Evolutionary conservation across 768 basidiomycete genomes (phyloP).

Genomic region (Gloeostereum incarnatum): DNA sequence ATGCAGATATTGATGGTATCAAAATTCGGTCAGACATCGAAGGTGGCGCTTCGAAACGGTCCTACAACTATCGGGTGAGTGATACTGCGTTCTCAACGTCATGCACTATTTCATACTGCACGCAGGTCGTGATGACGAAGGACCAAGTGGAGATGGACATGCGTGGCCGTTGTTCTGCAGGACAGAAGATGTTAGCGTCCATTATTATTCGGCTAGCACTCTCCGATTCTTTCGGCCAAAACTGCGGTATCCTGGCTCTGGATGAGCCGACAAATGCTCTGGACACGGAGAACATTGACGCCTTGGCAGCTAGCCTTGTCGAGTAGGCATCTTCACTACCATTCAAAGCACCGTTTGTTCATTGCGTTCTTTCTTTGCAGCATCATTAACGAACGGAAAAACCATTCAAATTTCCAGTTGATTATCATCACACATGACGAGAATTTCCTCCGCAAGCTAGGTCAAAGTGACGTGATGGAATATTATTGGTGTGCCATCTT

Average conservation of each 20-base stretch:
- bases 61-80: slow-evolving; percentile 93
- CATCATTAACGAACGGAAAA: slow-evolving; percentile 89
- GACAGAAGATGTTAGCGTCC: slow-evolving; percentile 97
- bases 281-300: slow-evolving; percentile 93
- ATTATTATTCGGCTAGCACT: slow-evolving; percentile 97
- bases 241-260: slow-evolving; percentile 94
- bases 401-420: slow-evolving; percentile 89
- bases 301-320: slow-evolving; percentile 82
- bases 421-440: slow-evolving; percentile 98
- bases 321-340: slow-evolving; percentile 51
- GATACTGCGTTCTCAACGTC: slow-evolving; percentile 2
- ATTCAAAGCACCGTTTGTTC: slow-evolving; percentile 1
- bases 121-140: slow-evolving; percentile 96
- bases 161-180: slow-evolving; percentile 96
- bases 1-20: slow-evolving; percentile 92
- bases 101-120: slow-evolving; percentile 5
- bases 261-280: slow-evolving; percentile 98
- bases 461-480: slow-evolving; percentile 88
- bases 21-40: slow-evolving; percentile 92
- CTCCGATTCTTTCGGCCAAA: slow-evolving; percentile 95
- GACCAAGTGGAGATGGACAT: slow-evolving; percentile 99
- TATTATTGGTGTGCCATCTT: slow-evolving; percentile 72
- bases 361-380: slow-evolving; percentile 29
- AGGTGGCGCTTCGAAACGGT: slow-evolving; percentile 80
- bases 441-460: slow-evolving; percentile 84